Conservation (phyloP, 345 rosid species). For the Aegle marmelos region DNA sequence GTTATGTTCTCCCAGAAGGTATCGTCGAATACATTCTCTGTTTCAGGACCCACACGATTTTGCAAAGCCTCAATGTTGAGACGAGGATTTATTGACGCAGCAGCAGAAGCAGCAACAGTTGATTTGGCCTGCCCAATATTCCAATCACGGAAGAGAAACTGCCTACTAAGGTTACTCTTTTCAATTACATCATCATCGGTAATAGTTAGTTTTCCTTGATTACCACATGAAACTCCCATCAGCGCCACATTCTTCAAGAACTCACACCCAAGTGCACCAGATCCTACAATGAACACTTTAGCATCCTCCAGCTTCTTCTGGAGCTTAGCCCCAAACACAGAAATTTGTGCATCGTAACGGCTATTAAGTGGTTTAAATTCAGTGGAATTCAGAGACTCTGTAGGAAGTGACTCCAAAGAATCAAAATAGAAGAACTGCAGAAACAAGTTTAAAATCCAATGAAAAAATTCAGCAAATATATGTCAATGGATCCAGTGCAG, state of each 20-base stretch:
- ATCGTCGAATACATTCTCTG: slow-evolving; percentile 90
- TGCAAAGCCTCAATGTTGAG: slow-evolving; percentile 87
- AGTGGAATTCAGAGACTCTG: slow-evolving; percentile 63
- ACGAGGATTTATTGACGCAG: slow-evolving; percentile 63
- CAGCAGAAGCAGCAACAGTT: slow-evolving; percentile 96
- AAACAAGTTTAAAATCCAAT: slow-evolving; percentile 18
- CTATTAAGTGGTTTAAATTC: slow-evolving; percentile 70
- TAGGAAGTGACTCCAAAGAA: slow-evolving; percentile 89
- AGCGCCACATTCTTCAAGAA: slow-evolving; percentile 89
- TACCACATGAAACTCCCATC: slow-evolving; percentile 94
- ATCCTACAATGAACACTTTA: slow-evolving; percentile 73
- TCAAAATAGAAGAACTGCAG: slow-evolving; percentile 94
- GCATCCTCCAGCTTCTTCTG: slow-evolving; percentile 96
- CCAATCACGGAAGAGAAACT: slow-evolving; percentile 98
- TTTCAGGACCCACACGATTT: slow-evolving; percentile 93
- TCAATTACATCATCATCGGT: slow-evolving; percentile 99
- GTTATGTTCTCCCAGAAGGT: slow-evolving; percentile 87
- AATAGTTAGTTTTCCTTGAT: slow-evolving; percentile 73
- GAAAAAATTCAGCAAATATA: slow-evolving; percentile 7
- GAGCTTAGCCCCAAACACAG: slow-evolving; percentile 91
- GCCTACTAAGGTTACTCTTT: slow-evolving; percentile 99
- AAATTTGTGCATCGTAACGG: slow-evolving; percentile 96
- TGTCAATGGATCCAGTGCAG: neutral
- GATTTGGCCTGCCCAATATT: slow-evolving; percentile 99
- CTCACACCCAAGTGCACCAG: slow-evolving; percentile 99